Evolutionary conservation across 768 basidiomycete species (phyloP), one percentile per base, ranked within the genome.

Genomic region (Panus rudis): DNA sequence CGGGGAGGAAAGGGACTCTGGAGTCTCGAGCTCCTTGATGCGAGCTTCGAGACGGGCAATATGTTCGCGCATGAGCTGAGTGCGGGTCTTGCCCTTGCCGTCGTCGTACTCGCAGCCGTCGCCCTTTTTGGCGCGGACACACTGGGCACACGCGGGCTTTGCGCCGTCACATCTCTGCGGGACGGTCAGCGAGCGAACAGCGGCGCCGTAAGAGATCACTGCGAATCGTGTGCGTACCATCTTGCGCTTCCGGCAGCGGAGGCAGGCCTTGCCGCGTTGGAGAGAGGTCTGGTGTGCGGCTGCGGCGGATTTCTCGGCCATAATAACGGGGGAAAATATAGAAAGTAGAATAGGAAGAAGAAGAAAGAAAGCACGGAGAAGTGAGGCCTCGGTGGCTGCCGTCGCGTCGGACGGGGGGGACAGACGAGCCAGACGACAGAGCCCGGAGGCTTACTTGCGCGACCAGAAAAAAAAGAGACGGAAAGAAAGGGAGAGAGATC

Each of bases 61-160:
- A 55, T 81, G 83, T 58, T 89, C 86, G 44, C 84, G 79, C 45
- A 89, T 72, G 39, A 87, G 60, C 54, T 88, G 85, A 0, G 86
- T 88, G 48, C 84, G 72, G 34, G 84, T 87, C 67, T 87, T 88
- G 38, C 83, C 82, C 66, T 82, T 85, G 20, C 86, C 86, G 62
- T 89, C 86, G 52, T 89, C 86, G 58, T 88, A 89, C 54, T 84
- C 82, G 61, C 86, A 89, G 10, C 59, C 67, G 3, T 86, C 82
- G 39, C 66, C 67, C 58, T 86, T 87, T 71, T 88, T 88, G 32
- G 84, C 84, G 41, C 81, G 78, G 22, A 68, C 66, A 55, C 86
- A 89, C 56, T 89, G 86, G 49, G 83, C 81, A 49, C 86, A 89
- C 11, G 83, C 73, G 22, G 86, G 86, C 59, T 84, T 87, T 35